Evolutionary conservation across 139 green algal genomes (phyloP), one percentile per base, ranked within the genome.

Genomic region (Chlamydomonas asymmetrica): DNA sequence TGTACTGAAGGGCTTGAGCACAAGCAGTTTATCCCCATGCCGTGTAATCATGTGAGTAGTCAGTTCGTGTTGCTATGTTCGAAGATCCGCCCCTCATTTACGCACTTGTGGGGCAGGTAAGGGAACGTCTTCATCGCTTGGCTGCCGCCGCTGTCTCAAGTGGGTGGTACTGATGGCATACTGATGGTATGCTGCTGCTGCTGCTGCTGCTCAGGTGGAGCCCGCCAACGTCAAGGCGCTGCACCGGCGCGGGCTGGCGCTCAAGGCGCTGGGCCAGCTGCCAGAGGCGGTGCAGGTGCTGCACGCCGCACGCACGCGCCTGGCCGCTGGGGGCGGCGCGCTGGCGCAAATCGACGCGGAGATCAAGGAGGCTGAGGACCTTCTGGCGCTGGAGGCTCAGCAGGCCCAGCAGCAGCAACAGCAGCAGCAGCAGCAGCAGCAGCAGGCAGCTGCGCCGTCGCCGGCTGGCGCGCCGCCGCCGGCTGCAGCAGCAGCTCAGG

Each of bases 211-310:
- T n/a, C 49, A 59, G 49, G 49, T 10, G 27, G 34, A n/a, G 56
- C 56, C 56, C 32, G 8, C 57, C 27, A 61, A 60, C 49, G 57
- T 57, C 54, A 84, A 84, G 65, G 78, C 66, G 40, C 35, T 45
- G 38, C 78, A 84, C 66, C 66, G 79, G 25, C 72, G 73, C 8
- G 61, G 65, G 6, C 27, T 61, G 35, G 81, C 81, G 27, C 73
- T 75, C 16, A 37, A 32, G 13, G 25, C 8, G 34, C 67, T 81
- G 59, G 81, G 75, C 27, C 59, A 63, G 59, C 66, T 81, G 48
- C 31, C 66, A 22, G 71, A 73, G 37, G 76, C 81, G 45, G 40
- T 69, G 49, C 48, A 69, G 2, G 71, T 74, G 41, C 50, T 80
- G 73, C 49, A 31, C 25, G 48, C 62, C 22, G 73, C 63, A n/a